These are phyloP conservation scores for Chlorella vulgaris DNA, from an alignment of 139 green algal genomes.

Conservation along the genomic window DNA sequence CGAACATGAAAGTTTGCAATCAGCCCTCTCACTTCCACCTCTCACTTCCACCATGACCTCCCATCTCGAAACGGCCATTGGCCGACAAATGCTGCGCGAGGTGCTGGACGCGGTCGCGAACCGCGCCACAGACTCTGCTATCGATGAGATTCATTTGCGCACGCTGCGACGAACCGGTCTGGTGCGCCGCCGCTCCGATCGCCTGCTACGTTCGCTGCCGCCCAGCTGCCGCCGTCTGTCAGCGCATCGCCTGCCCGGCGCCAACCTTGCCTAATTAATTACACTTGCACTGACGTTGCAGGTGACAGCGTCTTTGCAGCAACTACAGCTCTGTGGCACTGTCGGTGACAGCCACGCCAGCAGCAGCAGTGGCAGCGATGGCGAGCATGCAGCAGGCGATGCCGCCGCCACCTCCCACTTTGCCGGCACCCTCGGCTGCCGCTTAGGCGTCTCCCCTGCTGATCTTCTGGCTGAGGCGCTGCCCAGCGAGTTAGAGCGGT, in stretches of 20 bases:
- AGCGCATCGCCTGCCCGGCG: too few species aligned
- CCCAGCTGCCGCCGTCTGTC: conserved; percentile 3
- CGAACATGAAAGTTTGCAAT: too few species aligned
- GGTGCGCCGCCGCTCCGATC: not conserved
- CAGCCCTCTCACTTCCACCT: too few species aligned
- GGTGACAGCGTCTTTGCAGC: not conserved
- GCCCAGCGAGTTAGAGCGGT: not conserved
- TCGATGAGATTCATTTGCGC: not conserved
- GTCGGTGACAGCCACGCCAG: not conserved
- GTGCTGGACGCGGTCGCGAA: conserved; percentile 1
- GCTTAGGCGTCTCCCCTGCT: not conserved
- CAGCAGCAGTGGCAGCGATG: not conserved
- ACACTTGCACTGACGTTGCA: not conserved
- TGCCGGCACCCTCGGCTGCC: not conserved
- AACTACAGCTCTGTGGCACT: not conserved
- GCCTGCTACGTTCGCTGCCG: not conserved
- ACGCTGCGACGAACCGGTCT: too few species aligned
- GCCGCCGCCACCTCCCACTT: not conserved
- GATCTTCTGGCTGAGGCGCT: conserved; percentile 16
- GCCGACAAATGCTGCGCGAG: not conserved
- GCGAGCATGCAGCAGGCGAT: not conserved
- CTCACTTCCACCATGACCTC: too few species aligned
- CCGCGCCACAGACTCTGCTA: not conserved
- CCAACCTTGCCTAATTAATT: too few species aligned
- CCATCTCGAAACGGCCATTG: not conserved